A percentile compares a stretch with the other conserved stretches of the same genome.
These are phyloP conservation scores for Termitomyces sp. DNA, from an alignment of 768 basidiomycete species.

Conservation along the genomic window DNA sequence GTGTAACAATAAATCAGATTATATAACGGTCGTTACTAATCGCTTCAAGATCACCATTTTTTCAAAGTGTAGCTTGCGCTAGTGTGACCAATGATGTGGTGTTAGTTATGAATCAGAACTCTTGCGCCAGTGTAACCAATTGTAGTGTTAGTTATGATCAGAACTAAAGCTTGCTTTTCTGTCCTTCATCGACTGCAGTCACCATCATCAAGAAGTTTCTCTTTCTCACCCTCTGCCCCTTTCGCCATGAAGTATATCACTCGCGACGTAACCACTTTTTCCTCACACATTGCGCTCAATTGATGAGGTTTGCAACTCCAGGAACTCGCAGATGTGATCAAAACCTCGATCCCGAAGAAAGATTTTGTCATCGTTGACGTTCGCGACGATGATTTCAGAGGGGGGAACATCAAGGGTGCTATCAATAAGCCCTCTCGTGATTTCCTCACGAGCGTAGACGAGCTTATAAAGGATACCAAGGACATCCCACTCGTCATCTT, in stretches of 20 bases:
- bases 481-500: conserved; percentile 66
- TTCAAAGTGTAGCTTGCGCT: neutral
- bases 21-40: neutral
- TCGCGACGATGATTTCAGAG: conserved; percentile 76
- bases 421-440: conserved; percentile 59
- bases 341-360: conserved; percentile 54
- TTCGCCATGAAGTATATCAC: conserved; percentile 20
- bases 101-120: no score
- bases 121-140: neutral
- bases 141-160: conserved; percentile 2
- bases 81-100: no score
- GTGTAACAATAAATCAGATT: neutral
- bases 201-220: neutral
- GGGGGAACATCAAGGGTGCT: conserved; percentile 74
- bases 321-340: conserved; percentile 72
- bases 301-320: conserved; percentile 24
- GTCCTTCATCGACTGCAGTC: neutral
- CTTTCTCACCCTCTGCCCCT: neutral
- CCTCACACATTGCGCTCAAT: neutral
- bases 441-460: conserved; percentile 56
- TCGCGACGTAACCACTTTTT: conserved; percentile 15
- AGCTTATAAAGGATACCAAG: conserved; percentile 58
- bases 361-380: conserved; percentile 83
- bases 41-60: neutral
- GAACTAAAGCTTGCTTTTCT: neutral